Percentiles rank a stretch among this genome's conserved stretches.
Evolutionary conservation across 306 rosid genomes (phyloP).

Genomic region (Rubus idaeus): DNA sequence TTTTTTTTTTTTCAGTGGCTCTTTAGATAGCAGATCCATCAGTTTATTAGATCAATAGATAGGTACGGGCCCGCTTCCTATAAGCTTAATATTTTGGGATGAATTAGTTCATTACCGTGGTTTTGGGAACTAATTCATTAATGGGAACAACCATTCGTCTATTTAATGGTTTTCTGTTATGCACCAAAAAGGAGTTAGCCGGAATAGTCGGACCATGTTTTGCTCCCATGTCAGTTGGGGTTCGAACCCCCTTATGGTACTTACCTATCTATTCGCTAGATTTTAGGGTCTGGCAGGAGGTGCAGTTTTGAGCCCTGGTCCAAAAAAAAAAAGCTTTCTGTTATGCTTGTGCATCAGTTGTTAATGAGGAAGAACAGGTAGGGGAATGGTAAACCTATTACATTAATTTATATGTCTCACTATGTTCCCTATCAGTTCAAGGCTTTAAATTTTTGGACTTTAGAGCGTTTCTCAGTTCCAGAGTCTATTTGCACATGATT

Average conservation of each 20-base stretch:
- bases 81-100: not conserved
- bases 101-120: too few relatives aligned
- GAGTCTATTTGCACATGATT: not conserved
- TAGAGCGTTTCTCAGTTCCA: not conserved
- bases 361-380: not conserved
- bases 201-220: not conserved
- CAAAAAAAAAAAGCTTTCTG: too few relatives aligned
- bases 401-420: not conserved
- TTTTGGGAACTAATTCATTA: too few relatives aligned
- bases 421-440: not conserved
- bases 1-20: not conserved
- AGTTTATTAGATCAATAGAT: not conserved
- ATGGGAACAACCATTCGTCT: not conserved
- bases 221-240: too few relatives aligned
- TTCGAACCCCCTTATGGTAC: too few relatives aligned
- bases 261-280: too few relatives aligned
- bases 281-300: too few relatives aligned
- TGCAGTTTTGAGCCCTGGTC: too few relatives aligned
- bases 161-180: not conserved
- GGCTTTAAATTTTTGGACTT: not conserved
- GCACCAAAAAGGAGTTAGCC: too few relatives aligned
- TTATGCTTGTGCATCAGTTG: not conserved
- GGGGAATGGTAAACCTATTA: not conserved
- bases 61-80: not conserved
- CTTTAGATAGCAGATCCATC: not conserved